phyloP scores from a whole-genome alignment of 805 yeast genomes.

The Saccharomycopsis fibuligera region DNA sequence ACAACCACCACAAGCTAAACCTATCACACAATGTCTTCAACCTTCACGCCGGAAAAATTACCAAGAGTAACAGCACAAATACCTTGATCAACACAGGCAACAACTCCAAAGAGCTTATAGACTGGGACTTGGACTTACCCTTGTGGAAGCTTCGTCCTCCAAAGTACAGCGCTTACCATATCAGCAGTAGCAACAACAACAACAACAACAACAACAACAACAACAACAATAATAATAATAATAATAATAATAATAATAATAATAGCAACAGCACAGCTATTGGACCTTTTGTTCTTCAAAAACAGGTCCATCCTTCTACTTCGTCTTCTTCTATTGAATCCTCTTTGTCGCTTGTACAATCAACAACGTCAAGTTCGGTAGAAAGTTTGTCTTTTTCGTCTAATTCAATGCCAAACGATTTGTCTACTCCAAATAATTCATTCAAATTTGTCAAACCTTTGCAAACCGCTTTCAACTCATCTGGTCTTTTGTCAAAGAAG shows the following conservation, averaged over 20 bases:
- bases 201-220: conserved; percentile 7
- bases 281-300: neutral
- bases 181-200: neutral
- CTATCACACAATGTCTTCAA: neutral
- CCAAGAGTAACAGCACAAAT: conserved; percentile 7
- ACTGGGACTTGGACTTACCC: neutral
- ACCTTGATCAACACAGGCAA: neutral
- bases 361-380: conserved; percentile 6
- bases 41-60: neutral
- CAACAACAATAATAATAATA: neutral
- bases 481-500: conserved; percentile 63
- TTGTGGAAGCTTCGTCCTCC: neutral
- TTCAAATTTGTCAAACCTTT: conserved; percentile 75
- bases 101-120: neutral
- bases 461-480: conserved; percentile 74
- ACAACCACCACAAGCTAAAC: conserved; percentile 2
- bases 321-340: conserved; percentile 14
- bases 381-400: conserved; percentile 5
- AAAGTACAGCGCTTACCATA: neutral
- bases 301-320: conserved; percentile 10
- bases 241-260: neutral
- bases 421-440: conserved; percentile 29
- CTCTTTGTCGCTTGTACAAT: conserved; percentile 11
- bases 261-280: neutral
- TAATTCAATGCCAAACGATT: neutral